Conservation (phyloP, 176 grass and related monocot genomes). For the Paspalum notatum region DNA sequence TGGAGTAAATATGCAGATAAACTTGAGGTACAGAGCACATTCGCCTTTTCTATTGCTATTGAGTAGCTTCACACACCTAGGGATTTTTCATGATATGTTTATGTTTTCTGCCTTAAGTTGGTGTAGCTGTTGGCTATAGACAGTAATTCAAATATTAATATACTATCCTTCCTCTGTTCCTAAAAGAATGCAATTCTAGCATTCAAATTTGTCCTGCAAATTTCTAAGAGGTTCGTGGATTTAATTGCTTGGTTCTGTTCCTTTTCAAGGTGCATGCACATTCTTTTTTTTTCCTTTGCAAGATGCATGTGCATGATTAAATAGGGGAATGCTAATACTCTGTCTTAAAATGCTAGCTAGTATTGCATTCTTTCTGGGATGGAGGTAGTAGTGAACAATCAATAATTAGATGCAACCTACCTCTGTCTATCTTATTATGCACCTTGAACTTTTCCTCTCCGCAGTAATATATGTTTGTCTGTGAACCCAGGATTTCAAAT, state of each 20-base stretch:
- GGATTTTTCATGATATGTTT: not conserved
- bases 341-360: no score
- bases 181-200: no score
- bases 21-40: conserved; percentile 71
- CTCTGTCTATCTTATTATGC: not conserved
- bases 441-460: not conserved
- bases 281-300: no score
- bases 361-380: no score
- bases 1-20: conserved; percentile 95
- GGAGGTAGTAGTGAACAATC: not conserved
- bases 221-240: no score
- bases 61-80: not conserved
- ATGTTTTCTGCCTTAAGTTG: not conserved
- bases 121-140: not conserved
- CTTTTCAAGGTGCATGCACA: no score
- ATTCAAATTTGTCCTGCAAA: no score
- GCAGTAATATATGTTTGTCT: conserved; percentile 4
- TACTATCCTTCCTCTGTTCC: no score
- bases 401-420: conserved; percentile 13
- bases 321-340: no score
- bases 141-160: not conserved
- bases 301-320: no score
- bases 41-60: not conserved
- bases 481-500: conserved; percentile 81
- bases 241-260: no score